These are phyloP conservation scores for Beauveria sp. DNA, from an alignment of 2,329 filamentous ascomycete species.

Conservation along the genomic window DNA sequence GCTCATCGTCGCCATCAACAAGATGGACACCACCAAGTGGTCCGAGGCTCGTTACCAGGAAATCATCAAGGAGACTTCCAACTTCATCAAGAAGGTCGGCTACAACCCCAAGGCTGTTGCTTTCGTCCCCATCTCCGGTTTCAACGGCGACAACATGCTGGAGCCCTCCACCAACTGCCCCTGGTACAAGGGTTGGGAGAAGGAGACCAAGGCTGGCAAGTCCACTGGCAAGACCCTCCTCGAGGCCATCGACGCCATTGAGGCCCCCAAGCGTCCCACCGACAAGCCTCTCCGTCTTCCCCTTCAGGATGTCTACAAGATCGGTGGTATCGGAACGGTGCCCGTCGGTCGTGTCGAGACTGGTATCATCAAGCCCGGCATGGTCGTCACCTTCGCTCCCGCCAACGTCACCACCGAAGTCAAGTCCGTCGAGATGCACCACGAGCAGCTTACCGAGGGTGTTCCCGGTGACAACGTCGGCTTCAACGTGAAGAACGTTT, in stretches of 20 bases:
- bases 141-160: conserved; percentile 99
- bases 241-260: conserved; percentile 96
- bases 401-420: conserved; percentile 99
- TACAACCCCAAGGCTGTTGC: conserved; percentile 99
- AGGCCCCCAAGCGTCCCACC: conserved; percentile 83
- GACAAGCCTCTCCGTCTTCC: conserved; percentile 99
- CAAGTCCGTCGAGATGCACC: conserved; percentile 99
- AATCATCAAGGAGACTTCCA: conserved; percentile 99
- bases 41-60: conserved; percentile 92
- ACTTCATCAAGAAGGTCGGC: conserved; percentile 99
- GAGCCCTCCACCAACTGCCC: conserved; percentile 82
- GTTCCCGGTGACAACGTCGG: conserved; percentile 99
- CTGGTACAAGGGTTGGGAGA: conserved; percentile 99
- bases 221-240: conserved; percentile 92
- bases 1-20: conserved; percentile 99
- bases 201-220: conserved; percentile 87
- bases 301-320: conserved; percentile 99
- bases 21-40: conserved; percentile 99
- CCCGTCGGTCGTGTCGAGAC: conserved; percentile 99
- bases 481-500: conserved; percentile 99
- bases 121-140: conserved; percentile 99
- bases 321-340: conserved; percentile 99
- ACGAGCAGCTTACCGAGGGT: conserved; percentile 97
- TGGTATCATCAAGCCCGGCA: conserved; percentile 82
- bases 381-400: conserved; percentile 98